Evolutionary conservation across 345 rosid genomes (phyloP).

Genomic region (Arabis alpina): DNA sequence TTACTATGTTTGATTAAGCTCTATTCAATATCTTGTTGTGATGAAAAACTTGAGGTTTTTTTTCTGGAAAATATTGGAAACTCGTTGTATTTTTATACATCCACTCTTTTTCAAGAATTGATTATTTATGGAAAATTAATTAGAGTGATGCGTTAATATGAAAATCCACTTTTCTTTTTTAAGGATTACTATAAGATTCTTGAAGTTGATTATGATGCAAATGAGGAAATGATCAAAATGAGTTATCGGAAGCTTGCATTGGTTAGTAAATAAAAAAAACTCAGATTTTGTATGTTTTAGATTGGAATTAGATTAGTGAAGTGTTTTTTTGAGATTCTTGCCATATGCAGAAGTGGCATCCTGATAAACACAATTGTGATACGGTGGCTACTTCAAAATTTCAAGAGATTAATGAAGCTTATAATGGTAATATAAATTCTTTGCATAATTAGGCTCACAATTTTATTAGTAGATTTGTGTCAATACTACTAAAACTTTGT

Average conservation of each 20-base stretch:
- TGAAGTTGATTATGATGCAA: slow-evolving; percentile 79
- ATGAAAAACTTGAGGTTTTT: slow-evolving; percentile 1
- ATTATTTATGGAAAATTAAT: neutral
- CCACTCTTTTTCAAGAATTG: neutral
- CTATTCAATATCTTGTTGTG: neutral
- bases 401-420: slow-evolving; percentile 83
- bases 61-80: neutral
- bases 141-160: neutral
- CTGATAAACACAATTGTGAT: slow-evolving; percentile 79
- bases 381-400: slow-evolving; percentile 62
- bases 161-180: slow-evolving; percentile 1
- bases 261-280: slow-evolving; percentile 41
- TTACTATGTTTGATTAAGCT: slow-evolving; percentile 10
- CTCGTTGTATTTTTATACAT: neutral
- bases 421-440: slow-evolving; percentile 51
- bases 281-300: neutral
- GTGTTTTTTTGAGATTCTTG: slow-evolving; percentile 3
- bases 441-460: neutral
- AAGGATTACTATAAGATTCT: slow-evolving; percentile 79
- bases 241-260: slow-evolving; percentile 75
- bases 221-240: slow-evolving; percentile 63
- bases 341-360: slow-evolving; percentile 69
- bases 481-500: neutral
- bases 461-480: neutral
- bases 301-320: neutral